A percentile compares a stretch with the other conserved stretches of the same genome.
These are phyloP conservation scores for Cynara cardunculus DNA, from an alignment of 129 eudicot genomes.

Conservation along the genomic window DNA sequence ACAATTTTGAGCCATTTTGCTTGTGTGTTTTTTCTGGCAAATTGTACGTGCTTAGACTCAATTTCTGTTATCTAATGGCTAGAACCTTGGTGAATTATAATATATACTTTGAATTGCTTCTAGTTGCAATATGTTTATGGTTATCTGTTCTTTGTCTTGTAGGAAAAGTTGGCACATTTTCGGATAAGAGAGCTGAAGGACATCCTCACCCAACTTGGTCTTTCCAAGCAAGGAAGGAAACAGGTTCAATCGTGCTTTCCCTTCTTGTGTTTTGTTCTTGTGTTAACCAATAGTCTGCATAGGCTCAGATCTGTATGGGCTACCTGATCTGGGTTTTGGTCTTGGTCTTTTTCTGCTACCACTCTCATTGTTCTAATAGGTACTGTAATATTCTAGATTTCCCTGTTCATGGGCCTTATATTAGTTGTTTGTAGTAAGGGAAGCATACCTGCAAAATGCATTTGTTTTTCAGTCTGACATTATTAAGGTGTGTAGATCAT, in stretches of 20 bases:
- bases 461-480: not conserved
- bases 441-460: not conserved
- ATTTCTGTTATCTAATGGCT: not conserved
- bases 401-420: not conserved
- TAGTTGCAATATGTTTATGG: slow-evolving; percentile 13
- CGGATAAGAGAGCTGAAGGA: slow-evolving; percentile 96
- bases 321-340: slow-evolving; percentile 15
- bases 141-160: slow-evolving; percentile 5
- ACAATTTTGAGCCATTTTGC: not conserved
- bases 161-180: slow-evolving; percentile 88
- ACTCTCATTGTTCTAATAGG: not conserved
- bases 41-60: slow-evolving; percentile 9
- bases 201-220: slow-evolving; percentile 75
- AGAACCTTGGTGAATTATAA: not conserved
- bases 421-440: slow-evolving; percentile 1
- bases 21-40: not conserved
- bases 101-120: slow-evolving; percentile 3
- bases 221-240: slow-evolving; percentile 98
- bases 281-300: not conserved
- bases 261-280: slow-evolving; percentile 2
- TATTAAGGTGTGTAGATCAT: not conserved
- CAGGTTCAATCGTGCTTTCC: slow-evolving; percentile 51
- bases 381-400: not conserved
- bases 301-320: not conserved
- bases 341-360: not conserved